Percentiles rank a stretch among this genome's conserved stretches.
Evolutionary conservation across 768 basidiomycete species (phyloP).

Genomic region (Hygrophorus russula): DNA sequence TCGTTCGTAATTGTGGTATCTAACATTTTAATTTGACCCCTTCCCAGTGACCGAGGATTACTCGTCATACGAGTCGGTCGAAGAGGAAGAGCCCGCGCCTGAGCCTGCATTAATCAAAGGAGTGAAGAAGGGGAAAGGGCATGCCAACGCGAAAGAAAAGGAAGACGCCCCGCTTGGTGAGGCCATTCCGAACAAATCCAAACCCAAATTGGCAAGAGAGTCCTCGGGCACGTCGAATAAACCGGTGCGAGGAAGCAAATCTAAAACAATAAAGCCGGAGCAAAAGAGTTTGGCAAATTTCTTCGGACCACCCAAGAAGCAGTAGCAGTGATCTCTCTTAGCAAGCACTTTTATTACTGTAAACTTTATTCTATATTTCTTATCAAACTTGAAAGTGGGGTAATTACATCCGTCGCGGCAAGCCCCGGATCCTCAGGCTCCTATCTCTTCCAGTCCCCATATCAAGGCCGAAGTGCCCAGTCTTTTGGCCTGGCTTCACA

Average conservation of each 20-base stretch:
- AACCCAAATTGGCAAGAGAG: not conserved
- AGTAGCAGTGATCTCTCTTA: not conserved
- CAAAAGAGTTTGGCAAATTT: constrained; percentile 4
- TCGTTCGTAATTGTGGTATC: constrained; percentile 5
- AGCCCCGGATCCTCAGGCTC: not conserved
- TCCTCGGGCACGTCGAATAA: not conserved
- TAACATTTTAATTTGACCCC: constrained; percentile 3
- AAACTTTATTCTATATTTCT: not conserved
- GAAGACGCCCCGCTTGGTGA: not conserved
- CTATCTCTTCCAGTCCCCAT: not conserved
- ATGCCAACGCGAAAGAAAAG: not conserved
- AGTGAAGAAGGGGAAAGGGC: not conserved
- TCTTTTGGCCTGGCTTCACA: not conserved
- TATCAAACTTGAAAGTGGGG: not conserved
- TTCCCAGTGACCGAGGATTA: constrained; percentile 62
- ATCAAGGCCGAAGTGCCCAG: not conserved
- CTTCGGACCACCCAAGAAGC: constrained; percentile 5
- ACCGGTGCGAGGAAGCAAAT: not conserved
- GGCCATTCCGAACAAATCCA: not conserved
- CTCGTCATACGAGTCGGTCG: constrained; percentile 71
- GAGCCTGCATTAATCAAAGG: constrained; percentile 20
- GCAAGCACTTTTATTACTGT: no score
- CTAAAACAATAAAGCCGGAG: not conserved
- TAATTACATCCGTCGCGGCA: not conserved
- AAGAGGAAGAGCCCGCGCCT: constrained; percentile 34